Percentiles rank a stretch among this genome's conserved stretches.
These are phyloP conservation scores for Oryza meyeriana DNA, from an alignment of 176 grass and related monocot genomes.

Conservation along the genomic window DNA sequence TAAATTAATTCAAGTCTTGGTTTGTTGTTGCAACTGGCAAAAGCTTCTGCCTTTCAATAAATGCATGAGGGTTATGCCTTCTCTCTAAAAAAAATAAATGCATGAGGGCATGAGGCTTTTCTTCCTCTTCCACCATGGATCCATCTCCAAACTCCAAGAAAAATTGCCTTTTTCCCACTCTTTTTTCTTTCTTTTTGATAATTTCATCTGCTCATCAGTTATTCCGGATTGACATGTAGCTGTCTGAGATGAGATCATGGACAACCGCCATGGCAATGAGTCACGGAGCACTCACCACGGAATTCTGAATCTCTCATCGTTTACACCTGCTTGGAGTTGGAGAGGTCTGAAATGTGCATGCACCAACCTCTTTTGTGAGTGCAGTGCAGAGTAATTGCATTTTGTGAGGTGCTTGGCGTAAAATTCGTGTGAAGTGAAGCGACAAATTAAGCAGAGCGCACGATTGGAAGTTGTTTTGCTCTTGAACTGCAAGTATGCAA, in stretches of 20 bases:
- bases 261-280: not conserved
- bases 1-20: not conserved
- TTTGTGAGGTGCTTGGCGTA: not conserved
- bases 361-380: not conserved
- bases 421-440: not conserved
- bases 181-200: not conserved
- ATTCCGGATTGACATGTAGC: not conserved
- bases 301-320: not conserved
- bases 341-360: not conserved
- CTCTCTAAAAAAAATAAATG: no score
- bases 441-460: no score
- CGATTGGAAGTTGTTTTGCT: not conserved
- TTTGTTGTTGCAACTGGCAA: conserved; percentile 6
- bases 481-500: no score
- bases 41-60: conserved; percentile 6
- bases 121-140: not conserved
- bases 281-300: not conserved
- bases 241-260: not conserved
- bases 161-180: not conserved
- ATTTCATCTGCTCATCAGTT: not conserved
- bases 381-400: not conserved
- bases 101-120: not conserved
- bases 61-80: not conserved
- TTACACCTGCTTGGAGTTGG: not conserved
- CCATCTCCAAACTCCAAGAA: not conserved